These are phyloP conservation scores for Senecio squalidus DNA, from an alignment of 140 eudicot genomes.

Conservation along the genomic window DNA sequence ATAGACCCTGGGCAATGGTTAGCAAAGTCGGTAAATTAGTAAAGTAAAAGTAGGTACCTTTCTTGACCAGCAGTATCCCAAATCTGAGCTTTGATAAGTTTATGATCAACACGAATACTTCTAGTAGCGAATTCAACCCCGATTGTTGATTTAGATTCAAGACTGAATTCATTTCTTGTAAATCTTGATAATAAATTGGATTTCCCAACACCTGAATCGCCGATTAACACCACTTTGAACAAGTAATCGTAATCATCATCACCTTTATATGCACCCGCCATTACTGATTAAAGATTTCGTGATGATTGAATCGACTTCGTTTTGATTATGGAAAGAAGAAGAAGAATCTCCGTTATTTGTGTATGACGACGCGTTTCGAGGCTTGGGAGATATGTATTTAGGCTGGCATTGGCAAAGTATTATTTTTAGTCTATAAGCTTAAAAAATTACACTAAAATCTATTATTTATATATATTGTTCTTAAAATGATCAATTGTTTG, in stretches of 20 bases:
- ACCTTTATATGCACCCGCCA: constrained; percentile 43
- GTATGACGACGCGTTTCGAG: too few relatives aligned
- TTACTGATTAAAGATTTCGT: constrained; percentile 17
- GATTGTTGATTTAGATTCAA: constrained; percentile 56
- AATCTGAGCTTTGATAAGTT: constrained; percentile 52
- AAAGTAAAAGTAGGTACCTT: constrained; percentile 21
- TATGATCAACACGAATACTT: constrained; percentile 54
- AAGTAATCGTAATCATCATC: constrained; percentile 65
- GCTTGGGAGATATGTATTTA: too few relatives aligned
- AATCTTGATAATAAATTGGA: constrained; percentile 53
- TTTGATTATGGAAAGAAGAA: too few relatives aligned
- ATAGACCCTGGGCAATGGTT: neutral
- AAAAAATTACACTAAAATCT: too few relatives aligned
- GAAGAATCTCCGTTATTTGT: too few relatives aligned
- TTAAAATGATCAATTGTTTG: too few relatives aligned
- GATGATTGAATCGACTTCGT: neutral
- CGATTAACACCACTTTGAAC: constrained; percentile 57
- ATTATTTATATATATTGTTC: too few relatives aligned
- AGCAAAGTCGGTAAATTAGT: neutral
- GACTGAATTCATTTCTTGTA: constrained; percentile 50
- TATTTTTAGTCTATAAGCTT: too few relatives aligned
- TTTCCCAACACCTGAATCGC: constrained; percentile 63
- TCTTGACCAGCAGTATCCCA: constrained; percentile 62
- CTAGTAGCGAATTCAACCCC: constrained; percentile 68
- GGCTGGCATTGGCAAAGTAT: too few relatives aligned